Evolutionary conservation across 257 asterid species (phyloP), one percentile per base, ranked within the genome.

Genomic region (Capsicum baccatum): DNA sequence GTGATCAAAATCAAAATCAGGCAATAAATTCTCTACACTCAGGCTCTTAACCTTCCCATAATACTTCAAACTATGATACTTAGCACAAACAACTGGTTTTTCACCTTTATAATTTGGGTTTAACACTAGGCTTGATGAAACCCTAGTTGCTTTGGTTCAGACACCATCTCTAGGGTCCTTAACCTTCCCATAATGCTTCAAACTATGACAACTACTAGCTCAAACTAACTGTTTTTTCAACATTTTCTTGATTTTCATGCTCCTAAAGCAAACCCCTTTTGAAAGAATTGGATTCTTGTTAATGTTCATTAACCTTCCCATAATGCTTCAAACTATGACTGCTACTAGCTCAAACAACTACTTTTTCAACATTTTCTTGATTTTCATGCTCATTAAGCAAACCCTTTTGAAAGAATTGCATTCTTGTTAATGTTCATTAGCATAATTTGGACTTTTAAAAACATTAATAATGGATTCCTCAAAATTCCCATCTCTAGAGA

Each of bases 1-100:
- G 81, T 93, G 92, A 89, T 94, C 94, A 56, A 96, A 96, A 85
- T 96, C 99, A 57, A 96, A 96, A 83, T 92, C 98, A 2, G 98
- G 98, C 85, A 96, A 68, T 84, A 96, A 85, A 85, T 93, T 93
- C 90, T 96, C 98, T 4, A 91, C 91, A 68, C 81, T 83, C 0
- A 93, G 93, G 78, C 93, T 92, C 87, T 91, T 90, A 83, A 93
- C 97, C 91, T 59, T 92, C 44, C 92, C 89, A 78, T 96, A 89
- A 83, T 91, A 62, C 87, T 97, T 93, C 92, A 94, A 90, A 83
- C 87, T 90, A 88, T 96, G 97, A 85, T 98, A 96, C 89, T 97
- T 95, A 54, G 94, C 54, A 57, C 99, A 96, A 2, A 96, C 33
- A 26, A 26, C 33, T 26, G 33, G 33, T 26, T 26, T 26, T 26